phyloP scores from a whole-genome alignment of 2,329 filamentous ascomycete species.

The Colletotrichum sp. region DNA sequence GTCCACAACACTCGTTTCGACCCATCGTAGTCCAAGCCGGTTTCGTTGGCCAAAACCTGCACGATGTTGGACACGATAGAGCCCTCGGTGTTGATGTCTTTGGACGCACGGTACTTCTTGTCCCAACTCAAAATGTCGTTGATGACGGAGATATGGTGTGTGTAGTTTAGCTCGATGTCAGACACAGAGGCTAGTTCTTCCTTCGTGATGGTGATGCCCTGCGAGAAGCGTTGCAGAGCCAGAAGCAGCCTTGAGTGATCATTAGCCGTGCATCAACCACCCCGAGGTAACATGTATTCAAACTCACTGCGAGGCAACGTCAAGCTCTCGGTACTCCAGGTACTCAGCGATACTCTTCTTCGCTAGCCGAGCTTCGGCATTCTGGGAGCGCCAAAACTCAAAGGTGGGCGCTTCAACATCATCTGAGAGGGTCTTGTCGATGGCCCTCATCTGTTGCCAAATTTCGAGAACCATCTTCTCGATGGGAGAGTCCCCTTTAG shows the following conservation, averaged over 20 bases:
- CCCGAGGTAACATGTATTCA: fast-evolving
- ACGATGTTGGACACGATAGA: background rate
- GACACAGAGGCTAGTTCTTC: background rate
- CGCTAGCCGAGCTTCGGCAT: background rate
- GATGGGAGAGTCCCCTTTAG: background rate
- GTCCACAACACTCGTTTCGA: slow-evolving; percentile 12
- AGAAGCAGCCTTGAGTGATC: background rate
- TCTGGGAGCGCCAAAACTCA: background rate
- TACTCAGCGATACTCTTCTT: background rate
- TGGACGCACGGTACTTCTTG: background rate
- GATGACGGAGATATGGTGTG: background rate
- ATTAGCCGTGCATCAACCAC: background rate
- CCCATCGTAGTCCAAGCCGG: background rate
- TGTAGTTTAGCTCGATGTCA: background rate
- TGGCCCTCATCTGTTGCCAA: background rate
- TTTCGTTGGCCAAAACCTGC: background rate
- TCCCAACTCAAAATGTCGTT: background rate
- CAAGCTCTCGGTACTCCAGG: background rate
- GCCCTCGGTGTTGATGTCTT: background rate
- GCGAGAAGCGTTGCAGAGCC: background rate
- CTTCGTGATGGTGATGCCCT: background rate
- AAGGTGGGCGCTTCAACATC: background rate
- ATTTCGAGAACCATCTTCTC: background rate
- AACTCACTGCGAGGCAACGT: background rate
- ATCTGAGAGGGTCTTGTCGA: background rate